phyloP scores from a whole-genome alignment of 306 rosid genomes.

The Corylus americana region DNA sequence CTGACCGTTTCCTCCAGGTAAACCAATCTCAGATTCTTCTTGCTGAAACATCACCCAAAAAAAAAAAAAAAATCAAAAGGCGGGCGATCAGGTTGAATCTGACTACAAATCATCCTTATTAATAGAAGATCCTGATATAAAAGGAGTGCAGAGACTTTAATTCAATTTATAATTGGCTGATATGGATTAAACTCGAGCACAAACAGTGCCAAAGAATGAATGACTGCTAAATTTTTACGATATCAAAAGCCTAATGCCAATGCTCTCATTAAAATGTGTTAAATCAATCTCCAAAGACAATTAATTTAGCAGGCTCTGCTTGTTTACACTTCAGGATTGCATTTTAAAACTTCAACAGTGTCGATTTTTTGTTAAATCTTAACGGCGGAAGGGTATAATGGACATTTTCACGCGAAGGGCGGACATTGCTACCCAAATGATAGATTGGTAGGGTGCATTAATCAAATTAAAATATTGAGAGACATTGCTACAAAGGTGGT shows the following conservation, averaged over 20 bases:
- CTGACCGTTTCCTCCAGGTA: constrained; percentile 76
- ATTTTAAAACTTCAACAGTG: not conserved
- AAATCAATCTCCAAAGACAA: not conserved
- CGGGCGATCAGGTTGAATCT: not conserved
- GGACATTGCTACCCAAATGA: too few relatives aligned
- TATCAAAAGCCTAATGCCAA: not conserved
- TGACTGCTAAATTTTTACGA: not conserved
- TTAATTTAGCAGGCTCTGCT: not conserved
- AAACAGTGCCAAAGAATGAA: not conserved
- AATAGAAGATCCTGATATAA: not conserved
- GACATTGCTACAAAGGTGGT: too few relatives aligned
- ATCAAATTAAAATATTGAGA: too few relatives aligned
- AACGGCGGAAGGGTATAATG: too few relatives aligned
- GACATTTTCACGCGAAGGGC: too few relatives aligned
- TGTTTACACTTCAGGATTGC: not conserved
- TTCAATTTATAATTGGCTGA: not conserved
- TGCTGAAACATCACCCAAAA: constrained; percentile 59
- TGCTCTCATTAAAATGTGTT: too few relatives aligned
- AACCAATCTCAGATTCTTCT: constrained; percentile 75
- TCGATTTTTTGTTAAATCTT: too few relatives aligned
- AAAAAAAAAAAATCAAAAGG: not conserved
- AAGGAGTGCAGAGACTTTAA: not conserved
- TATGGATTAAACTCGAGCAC: not conserved
- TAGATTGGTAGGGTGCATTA: too few relatives aligned
- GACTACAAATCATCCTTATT: not conserved